These are phyloP conservation scores for Diaporthe ampelina DNA, from an alignment of 2,329 filamentous ascomycete species.

Conservation along the genomic window DNA sequence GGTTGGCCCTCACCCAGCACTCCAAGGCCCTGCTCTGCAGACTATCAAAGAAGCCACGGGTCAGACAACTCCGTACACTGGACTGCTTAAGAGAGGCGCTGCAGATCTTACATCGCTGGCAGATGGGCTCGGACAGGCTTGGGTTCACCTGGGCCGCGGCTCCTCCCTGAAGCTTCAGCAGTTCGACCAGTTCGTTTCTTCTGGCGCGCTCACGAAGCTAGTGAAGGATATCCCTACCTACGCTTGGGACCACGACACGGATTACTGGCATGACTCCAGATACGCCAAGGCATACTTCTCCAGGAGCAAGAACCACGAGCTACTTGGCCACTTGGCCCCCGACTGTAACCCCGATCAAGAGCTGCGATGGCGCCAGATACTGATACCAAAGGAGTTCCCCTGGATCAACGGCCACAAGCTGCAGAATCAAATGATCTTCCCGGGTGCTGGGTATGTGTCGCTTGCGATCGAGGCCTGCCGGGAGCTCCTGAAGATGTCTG, in stretches of 20 bases:
- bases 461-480: slow-evolving; percentile 43
- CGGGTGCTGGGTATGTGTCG: slow-evolving; percentile 47
- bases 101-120: neutral
- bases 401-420: slow-evolving; percentile 57
- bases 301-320: slow-evolving; percentile 9
- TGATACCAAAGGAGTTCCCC: slow-evolving; percentile 46
- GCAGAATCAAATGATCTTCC: slow-evolving; percentile 54
- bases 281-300: neutral
- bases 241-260: slow-evolving; percentile 38
- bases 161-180: neutral
- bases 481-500: neutral
- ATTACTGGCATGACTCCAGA: slow-evolving; percentile 11
- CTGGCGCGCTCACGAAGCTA: neutral
- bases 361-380: slow-evolving; percentile 46
- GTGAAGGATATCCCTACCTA: slow-evolving; percentile 37
- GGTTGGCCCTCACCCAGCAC: slow-evolving; percentile 54
- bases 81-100: slow-evolving; percentile 26
- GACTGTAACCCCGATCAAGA: slow-evolving; percentile 30
- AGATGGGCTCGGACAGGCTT: neutral
- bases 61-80: slow-evolving; percentile 45
- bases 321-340: slow-evolving; percentile 26
- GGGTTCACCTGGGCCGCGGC: neutral
- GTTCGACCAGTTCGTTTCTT: neutral
- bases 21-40: slow-evolving; percentile 55
- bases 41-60: slow-evolving; percentile 43